Evolutionary conservation across 179 eudicot genomes (phyloP), one percentile per base, ranked within the genome.

Genomic region (Actinidia arguta): DNA sequence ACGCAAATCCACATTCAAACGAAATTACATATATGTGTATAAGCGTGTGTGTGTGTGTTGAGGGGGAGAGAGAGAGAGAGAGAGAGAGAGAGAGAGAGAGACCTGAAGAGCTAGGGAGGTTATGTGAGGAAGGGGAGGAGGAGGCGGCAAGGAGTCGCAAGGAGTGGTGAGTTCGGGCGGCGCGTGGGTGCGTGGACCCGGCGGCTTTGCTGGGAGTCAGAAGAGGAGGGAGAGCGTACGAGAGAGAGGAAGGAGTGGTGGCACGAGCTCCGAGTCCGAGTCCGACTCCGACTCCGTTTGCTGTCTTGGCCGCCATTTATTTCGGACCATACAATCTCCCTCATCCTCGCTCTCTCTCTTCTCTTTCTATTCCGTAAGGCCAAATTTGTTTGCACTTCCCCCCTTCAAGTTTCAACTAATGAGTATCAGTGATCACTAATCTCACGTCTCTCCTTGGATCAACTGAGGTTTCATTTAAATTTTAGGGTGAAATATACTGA

Each of bases 71-170:
- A n/a, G n/a, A n/a, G n/a, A n/a, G n/a, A n/a, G n/a, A 74, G 13
- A 36, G 59, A 17, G 46, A 79, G 54, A 47, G 22, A 69, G n/a
- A 22, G 50, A 24, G 48, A 75, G 17, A 17, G 42, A 4, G 14
- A 92, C 95, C 91, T 88, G 92, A 81, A 80, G 92, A 83, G 62
- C 86, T 84, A 47, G 86, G 87, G 56, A 63, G 79, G 0, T 85
- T 87, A 61, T 80, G 80, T 0, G 92, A 82, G 17, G 91, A 82
- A 31, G 61, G 3, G n/a, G n/a, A n/a, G 27, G 74, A 81, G 59
- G 79, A 81, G 67, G 75, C 66, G 67, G 76, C 85, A 55, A 70
- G 72, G 84, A 79, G 64, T 50, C 82, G 88, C 17, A 76, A 70
- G 55, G 66, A 10, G 51, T 22, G 71, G n/a, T 14, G 58, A 39